Percentiles rank a stretch among this genome's conserved stretches.
Conservation (phyloP, 345 rosid genomes). For the Alliaria petiolata region DNA sequence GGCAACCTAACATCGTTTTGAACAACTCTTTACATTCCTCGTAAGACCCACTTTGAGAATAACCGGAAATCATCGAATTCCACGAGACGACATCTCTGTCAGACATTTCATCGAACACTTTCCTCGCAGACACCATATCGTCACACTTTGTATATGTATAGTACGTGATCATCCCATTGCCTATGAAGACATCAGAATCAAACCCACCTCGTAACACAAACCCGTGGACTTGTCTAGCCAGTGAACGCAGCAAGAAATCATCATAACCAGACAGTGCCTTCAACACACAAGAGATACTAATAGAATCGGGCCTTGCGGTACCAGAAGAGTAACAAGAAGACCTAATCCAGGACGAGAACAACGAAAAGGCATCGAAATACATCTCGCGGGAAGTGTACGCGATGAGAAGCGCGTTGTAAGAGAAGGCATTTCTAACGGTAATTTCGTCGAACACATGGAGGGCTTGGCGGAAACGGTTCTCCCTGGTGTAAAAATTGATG, state of each 20-base stretch:
- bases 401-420: slow-evolving; percentile 73
- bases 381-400: slow-evolving; percentile 51
- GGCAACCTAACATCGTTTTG: slow-evolving; percentile 45
- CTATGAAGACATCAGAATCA: slow-evolving; percentile 50
- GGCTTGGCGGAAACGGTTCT: slow-evolving; percentile 40
- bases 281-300: slow-evolving; percentile 57
- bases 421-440: slow-evolving; percentile 48
- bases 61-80: slow-evolving; percentile 87
- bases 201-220: slow-evolving; percentile 49
- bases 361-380: slow-evolving; percentile 42
- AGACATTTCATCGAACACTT: slow-evolving; percentile 55
- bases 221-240: slow-evolving; percentile 61
- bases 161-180: slow-evolving; percentile 61
- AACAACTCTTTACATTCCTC: slow-evolving; percentile 65
- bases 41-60: slow-evolving; percentile 65
- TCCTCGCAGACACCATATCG: slow-evolving; percentile 42
- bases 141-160: slow-evolving; percentile 63
- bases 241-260: slow-evolving; percentile 20
- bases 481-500: slow-evolving; percentile 47
- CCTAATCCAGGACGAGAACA: slow-evolving; percentile 46
- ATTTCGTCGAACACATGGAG: slow-evolving; percentile 69
- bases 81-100: slow-evolving; percentile 72
- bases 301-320: slow-evolving; percentile 43
- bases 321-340: slow-evolving; percentile 16
- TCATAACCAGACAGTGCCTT: slow-evolving; percentile 47